Evolutionary conservation across 2,329 filamentous ascomycete species (phyloP).

Genomic region (Pseudocercospora pini-densiflorae): DNA sequence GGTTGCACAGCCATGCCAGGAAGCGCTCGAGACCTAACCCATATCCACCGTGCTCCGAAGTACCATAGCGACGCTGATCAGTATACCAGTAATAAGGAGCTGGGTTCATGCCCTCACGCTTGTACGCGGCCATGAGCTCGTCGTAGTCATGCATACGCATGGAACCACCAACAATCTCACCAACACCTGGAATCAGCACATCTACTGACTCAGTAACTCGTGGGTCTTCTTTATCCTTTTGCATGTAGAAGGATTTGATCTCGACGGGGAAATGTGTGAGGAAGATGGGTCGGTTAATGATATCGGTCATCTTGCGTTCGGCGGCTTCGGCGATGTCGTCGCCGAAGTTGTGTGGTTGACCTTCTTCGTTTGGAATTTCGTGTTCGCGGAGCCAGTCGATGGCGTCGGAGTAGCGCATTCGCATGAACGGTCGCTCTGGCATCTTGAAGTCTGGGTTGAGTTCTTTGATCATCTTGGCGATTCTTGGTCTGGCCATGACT

Average conservation of each 20-base stretch:
- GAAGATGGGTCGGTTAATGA: conserved; percentile 93
- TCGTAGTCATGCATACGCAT: conserved; percentile 96
- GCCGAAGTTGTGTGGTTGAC: conserved; percentile 85
- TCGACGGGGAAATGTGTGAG: conserved; percentile 95
- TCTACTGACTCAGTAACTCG: conserved; percentile 95
- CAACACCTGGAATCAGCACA: conserved; percentile 85
- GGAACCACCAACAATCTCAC: conserved; percentile 82
- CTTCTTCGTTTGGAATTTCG: conserved; percentile 91
- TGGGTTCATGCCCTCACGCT: conserved; percentile 82
- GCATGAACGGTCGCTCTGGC: conserved; percentile 83
- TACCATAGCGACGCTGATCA: conserved; percentile 77
- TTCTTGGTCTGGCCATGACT: conserved; percentile 72
- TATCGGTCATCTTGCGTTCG: conserved; percentile 95
- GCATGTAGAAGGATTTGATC: conserved; percentile 99
- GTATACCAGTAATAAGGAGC: conserved; percentile 98
- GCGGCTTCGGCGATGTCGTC: conserved; percentile 98
- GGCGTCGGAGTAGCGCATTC: conserved; percentile 93
- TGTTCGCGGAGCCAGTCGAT: conserved; percentile 93
- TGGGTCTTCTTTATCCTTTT: conserved; percentile 76
- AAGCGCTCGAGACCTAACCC: conserved; percentile 88
- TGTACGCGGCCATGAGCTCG: conserved; percentile 85
- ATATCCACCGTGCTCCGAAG: conserved; percentile 89
- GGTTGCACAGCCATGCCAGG: conserved; percentile 69
- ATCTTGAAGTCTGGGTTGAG: conserved; percentile 90
- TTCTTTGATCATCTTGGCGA: conserved; percentile 74